Evolutionary conservation across 345 rosid genomes (phyloP).

Genomic region (Salix suchowensis): DNA sequence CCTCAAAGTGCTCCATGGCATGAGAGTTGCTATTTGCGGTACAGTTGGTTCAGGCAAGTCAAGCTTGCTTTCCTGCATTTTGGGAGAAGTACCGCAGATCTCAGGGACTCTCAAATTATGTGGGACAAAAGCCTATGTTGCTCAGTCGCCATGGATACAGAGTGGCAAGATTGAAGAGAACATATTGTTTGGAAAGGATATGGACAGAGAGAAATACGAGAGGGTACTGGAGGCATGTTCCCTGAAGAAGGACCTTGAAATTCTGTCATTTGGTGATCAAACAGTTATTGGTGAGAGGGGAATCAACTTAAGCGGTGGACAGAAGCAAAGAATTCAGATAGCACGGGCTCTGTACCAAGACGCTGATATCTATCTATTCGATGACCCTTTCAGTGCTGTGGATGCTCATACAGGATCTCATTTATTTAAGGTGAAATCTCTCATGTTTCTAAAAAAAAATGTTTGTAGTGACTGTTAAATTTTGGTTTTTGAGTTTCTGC

Average conservation of each 20-base stretch:
- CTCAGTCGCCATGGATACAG: slow-evolving; percentile 37
- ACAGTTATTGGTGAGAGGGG: slow-evolving; percentile 48
- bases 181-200: slow-evolving; percentile 28
- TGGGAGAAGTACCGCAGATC: slow-evolving; percentile 29
- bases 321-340: slow-evolving; percentile 43
- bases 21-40: slow-evolving; percentile 38
- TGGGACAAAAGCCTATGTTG: slow-evolving; percentile 37
- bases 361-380: slow-evolving; percentile 40
- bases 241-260: slow-evolving; percentile 35
- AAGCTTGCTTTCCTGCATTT: slow-evolving; percentile 27
- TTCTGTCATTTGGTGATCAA: slow-evolving; percentile 40
- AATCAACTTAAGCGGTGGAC: slow-evolving; percentile 44
- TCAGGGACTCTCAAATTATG: slow-evolving; percentile 26
- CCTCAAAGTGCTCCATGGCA: slow-evolving; percentile 24
- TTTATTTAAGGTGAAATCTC: slow-evolving; percentile 19
- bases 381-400: slow-evolving; percentile 45
- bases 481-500: not conserved
- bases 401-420: slow-evolving; percentile 45
- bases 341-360: slow-evolving; percentile 44
- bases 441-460: not conserved
- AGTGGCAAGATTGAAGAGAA: slow-evolving; percentile 35
- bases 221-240: slow-evolving; percentile 32
- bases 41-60: slow-evolving; percentile 36
- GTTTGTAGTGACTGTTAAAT: not conserved
- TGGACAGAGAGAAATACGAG: slow-evolving; percentile 23